phyloP scores from a whole-genome alignment of 2,329 filamentous ascomycete genomes.

The Fusarium chuoi region DNA sequence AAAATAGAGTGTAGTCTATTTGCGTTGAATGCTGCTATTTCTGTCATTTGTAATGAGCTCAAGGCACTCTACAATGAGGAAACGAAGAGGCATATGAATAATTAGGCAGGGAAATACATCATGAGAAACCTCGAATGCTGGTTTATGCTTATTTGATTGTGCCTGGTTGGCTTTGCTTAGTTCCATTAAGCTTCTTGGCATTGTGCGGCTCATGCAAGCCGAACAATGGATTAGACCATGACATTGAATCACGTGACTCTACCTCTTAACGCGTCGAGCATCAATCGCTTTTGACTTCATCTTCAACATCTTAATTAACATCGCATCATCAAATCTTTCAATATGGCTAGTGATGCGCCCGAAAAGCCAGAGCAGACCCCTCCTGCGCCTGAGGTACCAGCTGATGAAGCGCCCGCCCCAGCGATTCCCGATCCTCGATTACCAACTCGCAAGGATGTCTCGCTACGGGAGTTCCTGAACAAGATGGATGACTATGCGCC shows the following conservation, averaged over 20 bases:
- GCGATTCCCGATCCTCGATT: constrained; percentile 69
- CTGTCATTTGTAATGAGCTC: neutral
- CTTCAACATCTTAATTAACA: constrained; percentile 25
- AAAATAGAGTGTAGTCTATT: constrained; percentile 40
- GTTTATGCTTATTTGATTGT: constrained; percentile 2
- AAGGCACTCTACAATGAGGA: neutral
- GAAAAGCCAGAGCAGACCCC: constrained; percentile 48
- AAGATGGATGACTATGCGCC: constrained; percentile 99
- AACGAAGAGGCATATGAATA: neutral
- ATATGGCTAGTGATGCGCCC: constrained; percentile 51
- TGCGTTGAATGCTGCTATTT: constrained; percentile 16
- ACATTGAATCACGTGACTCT: constrained; percentile 40
- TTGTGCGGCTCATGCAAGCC: constrained; percentile 1
- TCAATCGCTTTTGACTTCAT: neutral
- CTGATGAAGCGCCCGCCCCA: constrained; percentile 53
- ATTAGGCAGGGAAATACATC: neutral
- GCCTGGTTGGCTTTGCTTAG: constrained; percentile 3
- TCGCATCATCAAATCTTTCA: constrained; percentile 32
- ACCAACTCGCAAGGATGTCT: constrained; percentile 89
- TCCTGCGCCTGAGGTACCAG: constrained; percentile 43
- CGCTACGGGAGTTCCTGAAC: constrained; percentile 87
- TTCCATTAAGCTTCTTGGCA: constrained; percentile 18
- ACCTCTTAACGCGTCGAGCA: constrained; percentile 28
- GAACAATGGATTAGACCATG: constrained; percentile 1
- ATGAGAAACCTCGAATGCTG: neutral